phyloP scores from a whole-genome alignment of 2,329 filamentous ascomycete genomes.

The Truncatella angustata region DNA sequence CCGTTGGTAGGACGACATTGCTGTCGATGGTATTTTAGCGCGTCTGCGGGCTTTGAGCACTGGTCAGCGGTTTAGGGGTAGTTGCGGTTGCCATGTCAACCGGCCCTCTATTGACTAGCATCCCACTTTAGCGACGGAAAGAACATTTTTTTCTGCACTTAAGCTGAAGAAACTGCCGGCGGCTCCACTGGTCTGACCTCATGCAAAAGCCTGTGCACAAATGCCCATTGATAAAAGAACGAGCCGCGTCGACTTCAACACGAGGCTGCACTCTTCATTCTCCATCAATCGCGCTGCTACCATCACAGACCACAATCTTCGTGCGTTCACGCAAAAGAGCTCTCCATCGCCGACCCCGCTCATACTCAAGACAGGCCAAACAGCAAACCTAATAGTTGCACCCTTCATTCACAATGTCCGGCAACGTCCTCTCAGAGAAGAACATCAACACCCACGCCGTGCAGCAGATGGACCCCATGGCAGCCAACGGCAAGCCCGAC shows the following conservation, averaged over 20 bases:
- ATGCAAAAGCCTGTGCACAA: not conserved
- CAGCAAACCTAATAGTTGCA: not conserved
- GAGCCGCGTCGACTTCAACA: not conserved
- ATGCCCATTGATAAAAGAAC: constrained; percentile 3
- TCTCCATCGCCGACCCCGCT: too few relatives aligned
- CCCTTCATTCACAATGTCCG: constrained; percentile 6
- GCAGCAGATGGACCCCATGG: constrained; percentile 22
- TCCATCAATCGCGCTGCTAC: not conserved
- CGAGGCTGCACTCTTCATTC: not conserved
- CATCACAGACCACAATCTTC: not conserved
- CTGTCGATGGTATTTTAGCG: not conserved
- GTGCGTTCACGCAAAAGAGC: not conserved
- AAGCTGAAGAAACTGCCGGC: constrained; percentile 1
- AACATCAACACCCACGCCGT: constrained; percentile 56
- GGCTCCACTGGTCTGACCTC: constrained; percentile 4
- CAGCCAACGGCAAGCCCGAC: constrained; percentile 38
- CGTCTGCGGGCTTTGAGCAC: not conserved
- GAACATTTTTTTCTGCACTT: constrained; percentile 5
- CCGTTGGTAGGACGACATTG: constrained; percentile 5
- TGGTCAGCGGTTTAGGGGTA: too few relatives aligned
- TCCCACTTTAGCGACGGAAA: constrained; percentile 3
- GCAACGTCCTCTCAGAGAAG: constrained; percentile 61
- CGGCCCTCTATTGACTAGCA: constrained; percentile 1
- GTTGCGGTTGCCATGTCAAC: constrained; percentile 1
- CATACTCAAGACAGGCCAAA: too few relatives aligned